Evolutionary conservation across 169 alveolate genomes (phyloP).

Genomic region (Babesia bigemina): DNA sequence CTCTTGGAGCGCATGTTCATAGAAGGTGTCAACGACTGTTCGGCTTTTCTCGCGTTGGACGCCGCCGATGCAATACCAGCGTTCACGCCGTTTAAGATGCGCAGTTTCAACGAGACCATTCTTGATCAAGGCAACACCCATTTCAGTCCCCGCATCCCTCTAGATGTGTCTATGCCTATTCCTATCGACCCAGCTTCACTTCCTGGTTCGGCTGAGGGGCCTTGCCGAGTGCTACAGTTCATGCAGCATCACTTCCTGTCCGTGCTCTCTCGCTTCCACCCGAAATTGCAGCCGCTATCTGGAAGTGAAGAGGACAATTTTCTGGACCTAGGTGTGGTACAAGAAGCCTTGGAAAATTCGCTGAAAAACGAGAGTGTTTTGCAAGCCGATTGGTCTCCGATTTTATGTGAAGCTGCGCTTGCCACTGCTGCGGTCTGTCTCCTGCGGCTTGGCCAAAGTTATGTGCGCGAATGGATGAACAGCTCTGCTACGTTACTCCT

Average conservation of each 20-base stretch:
- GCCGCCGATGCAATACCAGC: background rate
- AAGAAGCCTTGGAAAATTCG: slow-evolving; percentile 1
- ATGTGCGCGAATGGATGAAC: slow-evolving; percentile 15
- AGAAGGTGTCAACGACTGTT: slow-evolving; percentile 23
- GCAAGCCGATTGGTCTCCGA: slow-evolving; percentile 4
- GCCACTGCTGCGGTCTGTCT: slow-evolving; percentile 48
- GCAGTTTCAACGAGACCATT: background rate
- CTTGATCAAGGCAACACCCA: slow-evolving; percentile 8
- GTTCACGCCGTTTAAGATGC: background rate
- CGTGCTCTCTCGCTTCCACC: background rate
- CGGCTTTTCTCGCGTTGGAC: background rate
- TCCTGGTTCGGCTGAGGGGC: background rate
- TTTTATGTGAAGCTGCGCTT: slow-evolving; percentile 27
- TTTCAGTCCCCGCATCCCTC: slow-evolving; percentile 22
- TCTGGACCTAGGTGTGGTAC: background rate
- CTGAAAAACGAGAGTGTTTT: background rate
- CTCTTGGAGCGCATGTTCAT: slow-evolving; percentile 34
- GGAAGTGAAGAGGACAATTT: background rate
- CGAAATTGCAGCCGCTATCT: background rate
- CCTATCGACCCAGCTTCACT: background rate
- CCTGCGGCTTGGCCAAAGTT: slow-evolving; percentile 31
- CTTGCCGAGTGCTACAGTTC: background rate
- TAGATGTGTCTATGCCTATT: slow-evolving; percentile 9
- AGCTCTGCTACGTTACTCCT: background rate
- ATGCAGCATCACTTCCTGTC: slow-evolving; percentile 1